Evolutionary conservation across 2,329 filamentous ascomycete genomes (phyloP), one percentile per base, ranked within the genome.

Genomic region (Diaporthe caulivora): DNA sequence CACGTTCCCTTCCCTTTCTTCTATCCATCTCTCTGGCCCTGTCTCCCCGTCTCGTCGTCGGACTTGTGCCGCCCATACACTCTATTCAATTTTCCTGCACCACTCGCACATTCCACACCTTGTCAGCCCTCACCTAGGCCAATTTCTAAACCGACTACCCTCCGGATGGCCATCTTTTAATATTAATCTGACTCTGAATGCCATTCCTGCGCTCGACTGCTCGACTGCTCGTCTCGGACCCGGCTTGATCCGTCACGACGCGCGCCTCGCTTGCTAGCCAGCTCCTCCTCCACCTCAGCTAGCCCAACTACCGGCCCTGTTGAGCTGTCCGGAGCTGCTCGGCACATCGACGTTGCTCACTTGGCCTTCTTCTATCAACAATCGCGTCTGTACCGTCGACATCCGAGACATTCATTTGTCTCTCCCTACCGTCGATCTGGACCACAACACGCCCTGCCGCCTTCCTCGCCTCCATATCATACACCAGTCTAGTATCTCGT

Each of bases 151-250:
- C 58, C 58, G 13, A 71, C 18, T 34, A 60, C 37, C 51, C 58
- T n/a, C 62, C 62, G 69, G 53, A 70, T 71, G 72, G 58, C 73
- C 65, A 54, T 8, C 42, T 58, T 72, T 72, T 75, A 75, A 75
- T 75, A 67, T 70, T 75, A 75, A 75, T 75, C 53, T 70, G 73
- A 60, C 73, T 72, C 62, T 73, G 34, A 70, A 57, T 57, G 64
- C 70, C 70, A 65, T 72, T 70, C 69, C 44, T 62, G 47, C 26
- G 15, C n/a, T 53, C 24, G 54, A 47, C 24, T 62, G 54, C 68
- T 60, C 42, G 24, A 62, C 24, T 29, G 6, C 24, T 29, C 51
- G 49, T 42, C 17, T 37, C 42, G 31, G 31, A 42, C 44, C 69
- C 55, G 69, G 40, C 37, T 34, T 53, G 55, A 31, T 47, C 44